Conservation (phyloP, 202 grass and related monocot genomes). For the Eragrostis tef region DNA sequence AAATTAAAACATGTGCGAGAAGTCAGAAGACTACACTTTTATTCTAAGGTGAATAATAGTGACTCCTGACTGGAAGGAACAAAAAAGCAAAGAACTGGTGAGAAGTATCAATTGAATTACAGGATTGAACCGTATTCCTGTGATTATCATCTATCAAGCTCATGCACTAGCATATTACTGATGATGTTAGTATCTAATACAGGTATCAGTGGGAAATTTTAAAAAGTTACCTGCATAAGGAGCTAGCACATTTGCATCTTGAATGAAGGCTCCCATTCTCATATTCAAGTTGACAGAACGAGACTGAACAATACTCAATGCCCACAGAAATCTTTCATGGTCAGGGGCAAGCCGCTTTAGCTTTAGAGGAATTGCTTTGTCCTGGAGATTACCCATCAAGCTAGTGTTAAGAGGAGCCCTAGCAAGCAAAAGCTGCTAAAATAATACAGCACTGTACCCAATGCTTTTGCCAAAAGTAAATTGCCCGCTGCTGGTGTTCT, state of each 20-base stretch:
- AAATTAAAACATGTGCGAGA: neutral
- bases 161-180: conserved; percentile 4
- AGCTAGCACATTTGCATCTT: conserved; percentile 80
- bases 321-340: conserved; percentile 93
- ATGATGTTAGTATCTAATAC: conserved; percentile 5
- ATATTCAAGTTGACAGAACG: conserved; percentile 74
- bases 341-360: conserved; percentile 86
- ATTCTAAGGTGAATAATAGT: neutral
- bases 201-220: neutral
- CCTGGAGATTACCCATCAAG: conserved; percentile 60
- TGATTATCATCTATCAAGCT: neutral
- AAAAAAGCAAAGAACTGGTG: conserved; percentile 11
- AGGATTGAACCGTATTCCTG: neutral
- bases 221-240: conserved; percentile 84
- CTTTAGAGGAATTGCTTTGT: conserved; percentile 78
- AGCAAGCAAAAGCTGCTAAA: conserved; percentile 38
- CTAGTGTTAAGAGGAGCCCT: conserved; percentile 47
- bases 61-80: neutral
- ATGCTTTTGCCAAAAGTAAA: conserved; percentile 97
- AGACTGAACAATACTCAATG: conserved; percentile 75
- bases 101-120: neutral
- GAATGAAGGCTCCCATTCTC: conserved; percentile 83
- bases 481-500: conserved; percentile 60
- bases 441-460: conserved; percentile 68
- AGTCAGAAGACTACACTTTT: conserved; percentile 8